These are phyloP conservation scores for Plantago coronopus DNA, from an alignment of 305 asterid genomes.

Conservation along the genomic window DNA sequence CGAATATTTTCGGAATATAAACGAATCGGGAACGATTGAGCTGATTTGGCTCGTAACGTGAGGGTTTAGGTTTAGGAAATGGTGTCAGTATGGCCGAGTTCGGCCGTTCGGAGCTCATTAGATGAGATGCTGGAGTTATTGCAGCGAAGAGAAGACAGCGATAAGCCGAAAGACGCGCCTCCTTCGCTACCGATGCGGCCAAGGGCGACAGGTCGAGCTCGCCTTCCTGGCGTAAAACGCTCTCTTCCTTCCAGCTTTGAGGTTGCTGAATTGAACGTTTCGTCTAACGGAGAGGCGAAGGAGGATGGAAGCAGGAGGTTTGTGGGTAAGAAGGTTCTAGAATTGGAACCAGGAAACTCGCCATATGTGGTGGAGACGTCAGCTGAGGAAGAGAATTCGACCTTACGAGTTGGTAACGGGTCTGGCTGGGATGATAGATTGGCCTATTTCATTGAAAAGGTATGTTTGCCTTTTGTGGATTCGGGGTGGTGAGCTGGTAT, in stretches of 20 bases:
- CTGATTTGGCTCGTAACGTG: slow-evolving; percentile 10
- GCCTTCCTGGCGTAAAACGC: slow-evolving; percentile 68
- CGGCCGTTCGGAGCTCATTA: slow-evolving; percentile 69
- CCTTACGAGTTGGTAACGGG: slow-evolving; percentile 32
- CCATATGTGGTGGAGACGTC: slow-evolving; percentile 27
- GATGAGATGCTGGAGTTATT: slow-evolving; percentile 95
- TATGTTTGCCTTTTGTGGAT: slow-evolving; percentile 24
- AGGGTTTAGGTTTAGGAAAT: slow-evolving; percentile 31
- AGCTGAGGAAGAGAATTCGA: slow-evolving; percentile 20
- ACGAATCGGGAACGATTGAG: not conserved
- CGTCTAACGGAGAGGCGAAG: slow-evolving; percentile 17
- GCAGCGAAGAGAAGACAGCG: slow-evolving; percentile 48
- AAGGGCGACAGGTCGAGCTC: slow-evolving; percentile 50
- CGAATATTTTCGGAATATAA: slow-evolving; percentile 32
- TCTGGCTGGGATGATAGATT: slow-evolving; percentile 43
- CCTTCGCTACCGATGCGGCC: slow-evolving; percentile 91
- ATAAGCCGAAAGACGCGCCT: slow-evolving; percentile 62
- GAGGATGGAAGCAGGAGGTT: slow-evolving; percentile 36
- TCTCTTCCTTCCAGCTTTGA: slow-evolving; percentile 36
- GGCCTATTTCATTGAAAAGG: slow-evolving; percentile 66
- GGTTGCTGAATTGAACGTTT: slow-evolving; percentile 24
- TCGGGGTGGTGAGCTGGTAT: no score
- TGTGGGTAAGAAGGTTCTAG: slow-evolving; percentile 43
- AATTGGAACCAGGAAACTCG: slow-evolving; percentile 39
- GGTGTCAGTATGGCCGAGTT: slow-evolving; percentile 54